Evolutionary conservation across 345 rosid species (phyloP).

Genomic region (Citropsis articulata): DNA sequence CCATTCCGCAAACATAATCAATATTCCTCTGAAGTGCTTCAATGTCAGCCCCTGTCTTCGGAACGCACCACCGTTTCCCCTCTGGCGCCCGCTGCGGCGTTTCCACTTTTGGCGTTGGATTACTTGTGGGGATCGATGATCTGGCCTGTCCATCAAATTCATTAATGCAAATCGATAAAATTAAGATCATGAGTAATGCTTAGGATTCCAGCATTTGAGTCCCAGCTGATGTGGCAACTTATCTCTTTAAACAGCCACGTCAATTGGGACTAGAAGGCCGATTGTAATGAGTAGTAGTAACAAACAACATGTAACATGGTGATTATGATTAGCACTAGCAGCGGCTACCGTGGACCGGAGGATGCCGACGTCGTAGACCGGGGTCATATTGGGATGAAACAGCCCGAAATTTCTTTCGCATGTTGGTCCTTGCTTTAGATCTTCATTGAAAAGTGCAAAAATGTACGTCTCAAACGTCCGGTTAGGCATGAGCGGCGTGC

Average conservation of each 20-base stretch:
- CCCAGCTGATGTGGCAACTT: too few relatives aligned
- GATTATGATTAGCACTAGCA: slow-evolving; percentile 20
- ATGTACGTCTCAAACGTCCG: slow-evolving; percentile 83
- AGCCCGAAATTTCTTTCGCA: slow-evolving; percentile 73
- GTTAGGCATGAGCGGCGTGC: slow-evolving; percentile 87
- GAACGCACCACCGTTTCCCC: slow-evolving; percentile 47
- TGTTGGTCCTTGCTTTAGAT: slow-evolving; percentile 73
- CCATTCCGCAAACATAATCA: slow-evolving; percentile 65
- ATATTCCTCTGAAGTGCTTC: slow-evolving; percentile 61
- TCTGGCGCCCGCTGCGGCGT: slow-evolving; percentile 4
- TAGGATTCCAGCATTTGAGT: too few relatives aligned
- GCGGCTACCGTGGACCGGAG: slow-evolving; percentile 67
- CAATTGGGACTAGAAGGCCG: slow-evolving; percentile 19
- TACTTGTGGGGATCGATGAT: slow-evolving; percentile 36
- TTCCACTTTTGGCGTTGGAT: slow-evolving; percentile 24
- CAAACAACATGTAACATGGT: slow-evolving; percentile 30
- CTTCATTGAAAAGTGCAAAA: slow-evolving; percentile 81
- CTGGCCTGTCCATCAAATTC: slow-evolving; percentile 42
- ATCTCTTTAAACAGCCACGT: too few relatives aligned
- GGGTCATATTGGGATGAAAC: slow-evolving; percentile 62
- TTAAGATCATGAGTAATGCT: too few relatives aligned
- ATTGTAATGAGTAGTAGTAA: slow-evolving; percentile 23
- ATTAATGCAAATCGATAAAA: background rate
- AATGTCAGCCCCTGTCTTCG: slow-evolving; percentile 44
- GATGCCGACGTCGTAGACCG: slow-evolving; percentile 69